phyloP scores from a whole-genome alignment of 2,329 filamentous ascomycete species.

The Botryotinia convoluta region DNA sequence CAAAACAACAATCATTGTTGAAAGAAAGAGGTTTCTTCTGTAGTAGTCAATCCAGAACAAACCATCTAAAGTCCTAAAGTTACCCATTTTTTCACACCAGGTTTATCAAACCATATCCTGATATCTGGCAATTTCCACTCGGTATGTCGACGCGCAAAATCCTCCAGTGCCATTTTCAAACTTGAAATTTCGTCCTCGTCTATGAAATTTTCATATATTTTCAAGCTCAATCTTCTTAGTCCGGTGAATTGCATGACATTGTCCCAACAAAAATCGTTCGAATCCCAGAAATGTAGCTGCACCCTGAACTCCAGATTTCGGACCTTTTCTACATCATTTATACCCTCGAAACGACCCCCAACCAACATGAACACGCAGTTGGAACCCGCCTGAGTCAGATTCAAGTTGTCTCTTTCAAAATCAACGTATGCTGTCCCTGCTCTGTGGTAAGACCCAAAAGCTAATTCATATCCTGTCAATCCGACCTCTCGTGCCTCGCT shows the following conservation, averaged over 20 bases:
- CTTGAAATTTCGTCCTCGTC: neutral
- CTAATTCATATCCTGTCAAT: slow-evolving; percentile 24
- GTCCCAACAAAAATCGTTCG: neutral
- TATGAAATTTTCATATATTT: neutral
- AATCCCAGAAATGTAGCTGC: neutral
- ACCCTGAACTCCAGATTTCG: slow-evolving; percentile 25
- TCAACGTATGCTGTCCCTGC: slow-evolving; percentile 28
- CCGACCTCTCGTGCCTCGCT: slow-evolving; percentile 28
- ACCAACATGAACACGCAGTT: slow-evolving; percentile 27
- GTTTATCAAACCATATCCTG: neutral
- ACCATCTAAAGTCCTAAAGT: neutral
- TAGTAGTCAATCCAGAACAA: neutral
- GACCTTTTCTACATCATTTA: slow-evolving; percentile 26
- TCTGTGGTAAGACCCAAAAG: slow-evolving; percentile 23
- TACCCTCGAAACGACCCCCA: slow-evolving; percentile 23
- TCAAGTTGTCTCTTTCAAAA: slow-evolving; percentile 25
- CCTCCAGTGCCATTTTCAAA: neutral
- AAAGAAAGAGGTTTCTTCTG: neutral
- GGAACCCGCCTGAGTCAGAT: slow-evolving; percentile 20
- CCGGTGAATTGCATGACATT: neutral
- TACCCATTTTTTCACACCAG: too few relatives aligned
- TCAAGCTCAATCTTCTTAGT: neutral
- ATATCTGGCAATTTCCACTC: neutral
- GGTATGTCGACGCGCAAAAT: neutral
- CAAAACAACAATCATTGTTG: neutral